Base-by-base conservation (phyloP, 768 basidiomycete genomes). In the Mrakia frigida region DNA sequence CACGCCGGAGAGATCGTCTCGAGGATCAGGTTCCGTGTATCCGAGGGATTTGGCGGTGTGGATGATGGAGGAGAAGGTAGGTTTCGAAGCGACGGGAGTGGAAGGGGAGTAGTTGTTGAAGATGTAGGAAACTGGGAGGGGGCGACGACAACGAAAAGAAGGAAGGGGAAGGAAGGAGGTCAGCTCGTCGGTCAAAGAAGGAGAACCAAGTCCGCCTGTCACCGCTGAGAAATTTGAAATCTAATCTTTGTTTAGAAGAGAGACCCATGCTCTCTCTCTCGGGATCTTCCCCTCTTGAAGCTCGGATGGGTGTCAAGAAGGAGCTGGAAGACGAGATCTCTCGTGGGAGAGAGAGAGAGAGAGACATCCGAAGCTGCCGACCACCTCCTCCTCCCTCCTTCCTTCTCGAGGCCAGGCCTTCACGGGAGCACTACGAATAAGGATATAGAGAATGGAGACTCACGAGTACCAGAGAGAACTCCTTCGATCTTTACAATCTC, bases 1-100 rank as follows among this genome's bases (percentile, higher is more conserved):
- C 46, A 92, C 91, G 7, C 97, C 97, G 79, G 93, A 95, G 61
- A 99, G 89, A 83, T 99, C 97, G 81, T 98, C 96, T 41, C 90
- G 92, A 0, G 97, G 97, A 83, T 99, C 93, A 7, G 97, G 97
- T 86, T 99, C 97, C 28, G 97, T 99, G 84, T 95, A 99, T 1
- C 97, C 97, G 80, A 93, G 92, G 81, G 92, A 91, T 68, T 93
- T 90, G 6, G 97, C 97, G 52, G 89, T 83, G 76, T 88, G 88
- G 74, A 99, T 96, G 50, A 98, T 90, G 35, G 92, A 90, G 6
- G 94, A 96, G 85, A 99, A 98, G 18, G 77, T 43, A 21, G 72
- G 72, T 25, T 73, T 67, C 37, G 50, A 16, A 6, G 46, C 21
- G 52, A 65, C 52, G 16, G 77, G 77, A 3, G 23, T 46, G 6